A percentile compares a stretch with the other conserved stretches of the same genome.
These are phyloP conservation scores for Eucommia ulmoides DNA, from an alignment of 257 asterid species.

Conservation along the genomic window DNA sequence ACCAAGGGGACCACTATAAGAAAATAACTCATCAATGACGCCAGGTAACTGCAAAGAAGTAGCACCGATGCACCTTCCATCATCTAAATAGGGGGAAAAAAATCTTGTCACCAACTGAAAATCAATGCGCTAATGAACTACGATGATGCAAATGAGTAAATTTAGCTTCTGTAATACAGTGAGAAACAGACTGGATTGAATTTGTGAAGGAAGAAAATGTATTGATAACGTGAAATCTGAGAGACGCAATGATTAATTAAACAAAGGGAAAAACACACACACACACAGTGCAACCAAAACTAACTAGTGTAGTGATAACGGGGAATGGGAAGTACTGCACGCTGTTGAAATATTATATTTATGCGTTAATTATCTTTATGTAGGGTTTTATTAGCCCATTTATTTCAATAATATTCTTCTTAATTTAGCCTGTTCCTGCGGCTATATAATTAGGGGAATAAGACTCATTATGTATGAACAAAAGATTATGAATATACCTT, in stretches of 20 bases:
- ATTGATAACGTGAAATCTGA: background rate
- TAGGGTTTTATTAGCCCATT: too few species aligned
- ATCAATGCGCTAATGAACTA: background rate
- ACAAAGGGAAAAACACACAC: too few species aligned
- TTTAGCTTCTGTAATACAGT: background rate
- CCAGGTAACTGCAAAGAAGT: conserved; percentile 95
- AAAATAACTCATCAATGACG: conserved; percentile 75
- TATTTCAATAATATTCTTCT: too few species aligned
- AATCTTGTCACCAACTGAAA: background rate
- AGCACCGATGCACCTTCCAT: conserved; percentile 40
- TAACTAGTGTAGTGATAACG: too few species aligned
- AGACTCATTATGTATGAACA: too few species aligned
- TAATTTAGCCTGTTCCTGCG: too few species aligned
- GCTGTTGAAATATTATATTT: too few species aligned
- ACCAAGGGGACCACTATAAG: conserved; percentile 78
- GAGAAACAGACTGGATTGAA: background rate
- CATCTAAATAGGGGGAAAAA: conserved; percentile 28
- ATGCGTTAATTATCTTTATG: too few species aligned
- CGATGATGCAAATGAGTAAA: background rate
- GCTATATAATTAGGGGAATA: too few species aligned
- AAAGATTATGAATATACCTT: too few species aligned
- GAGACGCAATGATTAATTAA: background rate
- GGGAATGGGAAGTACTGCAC: too few species aligned
- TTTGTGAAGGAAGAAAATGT: background rate
- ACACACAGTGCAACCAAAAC: too few species aligned